A percentile compares a stretch with the other conserved stretches of the same genome.
Evolutionary conservation across 1,139 yeast species (phyloP).

Genomic region (Protomyces pachydermus): DNA sequence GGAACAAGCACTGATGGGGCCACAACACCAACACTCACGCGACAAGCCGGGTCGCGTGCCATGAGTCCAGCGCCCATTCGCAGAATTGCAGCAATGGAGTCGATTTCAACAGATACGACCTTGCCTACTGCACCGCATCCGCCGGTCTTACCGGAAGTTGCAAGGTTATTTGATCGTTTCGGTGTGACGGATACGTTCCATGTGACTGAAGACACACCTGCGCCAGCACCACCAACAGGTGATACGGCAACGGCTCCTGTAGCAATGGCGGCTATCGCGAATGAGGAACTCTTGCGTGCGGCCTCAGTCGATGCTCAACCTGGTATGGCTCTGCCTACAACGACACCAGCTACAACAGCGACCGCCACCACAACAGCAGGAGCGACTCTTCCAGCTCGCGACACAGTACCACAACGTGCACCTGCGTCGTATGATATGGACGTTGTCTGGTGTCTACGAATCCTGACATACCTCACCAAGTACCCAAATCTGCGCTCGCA

Average conservation of each 20-base stretch:
- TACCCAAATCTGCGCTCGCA: constrained; percentile 72
- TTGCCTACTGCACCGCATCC: background rate
- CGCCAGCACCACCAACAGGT: background rate
- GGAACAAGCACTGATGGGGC: background rate
- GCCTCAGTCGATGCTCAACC: too few species aligned
- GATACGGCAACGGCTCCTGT: background rate
- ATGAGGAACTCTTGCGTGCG: background rate
- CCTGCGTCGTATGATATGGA: constrained; percentile 59
- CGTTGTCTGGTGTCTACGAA: constrained; percentile 86
- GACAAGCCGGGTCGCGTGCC: background rate
- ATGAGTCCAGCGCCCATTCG: background rate
- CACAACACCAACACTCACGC: background rate
- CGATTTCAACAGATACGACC: background rate
- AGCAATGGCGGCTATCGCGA: background rate
- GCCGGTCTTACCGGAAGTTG: background rate
- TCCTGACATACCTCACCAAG: constrained; percentile 87
- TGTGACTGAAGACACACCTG: background rate
- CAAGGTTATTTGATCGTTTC: background rate
- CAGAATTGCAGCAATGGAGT: too few species aligned
- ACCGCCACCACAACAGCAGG: background rate
- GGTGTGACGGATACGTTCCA: background rate
- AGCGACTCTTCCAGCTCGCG: background rate
- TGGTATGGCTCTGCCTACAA: background rate
- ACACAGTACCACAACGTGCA: background rate
- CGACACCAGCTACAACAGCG: background rate